These are phyloP conservation scores for Teratosphaeria nubilosa DNA, from an alignment of 2,329 filamentous ascomycete species.

Conservation along the genomic window DNA sequence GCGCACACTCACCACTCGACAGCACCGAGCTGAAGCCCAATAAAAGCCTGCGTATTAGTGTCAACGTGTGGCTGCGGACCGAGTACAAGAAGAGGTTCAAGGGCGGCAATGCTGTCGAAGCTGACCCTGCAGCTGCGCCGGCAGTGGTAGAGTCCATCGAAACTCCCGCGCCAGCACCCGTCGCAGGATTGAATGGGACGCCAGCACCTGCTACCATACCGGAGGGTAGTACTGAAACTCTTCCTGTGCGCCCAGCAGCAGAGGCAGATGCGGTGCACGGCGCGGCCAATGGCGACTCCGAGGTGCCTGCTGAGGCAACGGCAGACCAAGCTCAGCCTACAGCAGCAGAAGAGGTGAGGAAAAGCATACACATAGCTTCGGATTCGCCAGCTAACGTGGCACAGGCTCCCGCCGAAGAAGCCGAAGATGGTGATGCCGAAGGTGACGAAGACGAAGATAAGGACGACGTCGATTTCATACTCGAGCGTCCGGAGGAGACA, in stretches of 20 bases:
- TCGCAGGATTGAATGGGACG: neutral
- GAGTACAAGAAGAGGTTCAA: slow-evolving; percentile 57
- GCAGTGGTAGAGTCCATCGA: neutral
- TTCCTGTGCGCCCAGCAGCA: slow-evolving; percentile 33
- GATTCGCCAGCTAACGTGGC: slow-evolving; percentile 2
- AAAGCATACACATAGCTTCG: neutral
- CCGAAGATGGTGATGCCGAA: slow-evolving; percentile 14
- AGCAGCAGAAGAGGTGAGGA: neutral
- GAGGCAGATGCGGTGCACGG: neutral
- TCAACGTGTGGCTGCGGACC: slow-evolving; percentile 81
- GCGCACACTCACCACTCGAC: slow-evolving; percentile 81
- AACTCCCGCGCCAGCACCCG: slow-evolving; percentile 1
- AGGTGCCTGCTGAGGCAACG: slow-evolving; percentile 1
- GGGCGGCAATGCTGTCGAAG: slow-evolving; percentile 15
- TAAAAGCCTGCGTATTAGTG: slow-evolving; percentile 83
- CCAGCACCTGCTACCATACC: neutral
- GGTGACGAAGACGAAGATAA: slow-evolving; percentile 9
- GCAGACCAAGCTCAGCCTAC: neutral
- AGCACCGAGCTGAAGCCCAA: slow-evolving; percentile 78
- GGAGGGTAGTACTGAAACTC: neutral
- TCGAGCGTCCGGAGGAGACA: slow-evolving; percentile 16
- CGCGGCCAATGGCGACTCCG: neutral
- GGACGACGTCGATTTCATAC: slow-evolving; percentile 15
- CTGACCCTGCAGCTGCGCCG: slow-evolving; percentile 1
- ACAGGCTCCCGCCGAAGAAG: slow-evolving; percentile 15